phyloP scores from a whole-genome alignment of 805 yeast genomes.

The Candida sithepensis region DNA sequence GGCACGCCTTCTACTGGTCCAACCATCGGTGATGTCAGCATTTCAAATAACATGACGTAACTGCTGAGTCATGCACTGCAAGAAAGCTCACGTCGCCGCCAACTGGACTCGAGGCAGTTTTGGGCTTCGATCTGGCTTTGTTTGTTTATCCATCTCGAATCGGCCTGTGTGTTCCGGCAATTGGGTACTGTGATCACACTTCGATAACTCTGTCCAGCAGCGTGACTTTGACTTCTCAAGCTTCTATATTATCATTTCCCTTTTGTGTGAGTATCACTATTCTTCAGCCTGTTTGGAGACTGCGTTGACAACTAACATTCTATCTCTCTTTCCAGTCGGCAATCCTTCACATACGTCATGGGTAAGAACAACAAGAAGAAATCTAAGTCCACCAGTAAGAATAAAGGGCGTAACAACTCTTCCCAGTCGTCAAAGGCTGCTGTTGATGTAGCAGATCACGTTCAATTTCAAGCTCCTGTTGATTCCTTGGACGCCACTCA shows the following conservation, averaged over 20 bases:
- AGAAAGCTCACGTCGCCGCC: no score
- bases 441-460: background rate
- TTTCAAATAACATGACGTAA: background rate
- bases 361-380: slow-evolving; percentile 1
- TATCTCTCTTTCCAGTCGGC: background rate
- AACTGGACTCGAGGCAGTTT: background rate
- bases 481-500: background rate
- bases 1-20: background rate
- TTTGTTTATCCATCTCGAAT: no score
- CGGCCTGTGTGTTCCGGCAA: no score
- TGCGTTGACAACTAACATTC: background rate
- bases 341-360: background rate
- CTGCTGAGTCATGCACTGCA: background rate
- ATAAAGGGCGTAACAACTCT: background rate
- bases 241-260: no score
- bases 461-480: background rate
- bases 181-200: no score
- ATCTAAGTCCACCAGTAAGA: slow-evolving; percentile 1
- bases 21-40: background rate
- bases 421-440: background rate
- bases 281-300: no score
- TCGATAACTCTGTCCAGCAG: no score
- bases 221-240: no score
- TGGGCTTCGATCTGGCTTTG: background rate
- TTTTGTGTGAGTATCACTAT: background rate